Base-by-base conservation (phyloP, 345 rosid genomes). In the Populus ilicifolia region DNA sequence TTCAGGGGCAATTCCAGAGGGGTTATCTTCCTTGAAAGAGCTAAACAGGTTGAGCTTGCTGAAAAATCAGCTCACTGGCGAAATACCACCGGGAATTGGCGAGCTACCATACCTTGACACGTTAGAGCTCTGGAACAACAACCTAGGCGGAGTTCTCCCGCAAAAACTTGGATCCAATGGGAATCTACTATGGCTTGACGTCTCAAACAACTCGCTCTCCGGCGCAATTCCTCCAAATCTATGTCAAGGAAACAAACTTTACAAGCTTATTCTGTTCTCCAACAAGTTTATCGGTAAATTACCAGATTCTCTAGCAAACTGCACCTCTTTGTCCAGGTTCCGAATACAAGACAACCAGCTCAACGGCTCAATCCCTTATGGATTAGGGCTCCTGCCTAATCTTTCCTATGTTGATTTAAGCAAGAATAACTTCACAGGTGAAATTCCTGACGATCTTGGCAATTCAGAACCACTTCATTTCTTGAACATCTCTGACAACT, bases 181-280 rank as follows among this genome's bases (percentile, higher is more conserved):
- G 11, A 90, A 91, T 66, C 83, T 96, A 21, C 69, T 44, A 52
- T 75, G 82, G 7, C 70, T 96, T 16, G 99, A 96, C 71, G 97
- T 92, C 36, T 94, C 97, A 0, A 83, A 90, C 56, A 96, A 96
- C 77, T 88, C 82, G 6, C 89, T 96, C 54, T 83, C 84, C 0
- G 99, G 98, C 20, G 88, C 92, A 39, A 80, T 96, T 59, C 99
- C 99, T 2, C 83, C 89, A 52, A 86, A 83, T 74, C 87, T 96
- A 29, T 96, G 99, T 78, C 71, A 77, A 25, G 98, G 98, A 69
- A 91, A 89, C 79, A 87, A 78, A 83, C 88, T 96, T 11, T 84
- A 71, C 85, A 96, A 91, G 79, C 96, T 96, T 72, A 83, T 96
- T 10, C 97, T 96, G 73, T 94, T 94, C 89, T 88, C 94, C 84